phyloP scores from a whole-genome alignment of 148 eudicot species.

The Silene conica region DNA sequence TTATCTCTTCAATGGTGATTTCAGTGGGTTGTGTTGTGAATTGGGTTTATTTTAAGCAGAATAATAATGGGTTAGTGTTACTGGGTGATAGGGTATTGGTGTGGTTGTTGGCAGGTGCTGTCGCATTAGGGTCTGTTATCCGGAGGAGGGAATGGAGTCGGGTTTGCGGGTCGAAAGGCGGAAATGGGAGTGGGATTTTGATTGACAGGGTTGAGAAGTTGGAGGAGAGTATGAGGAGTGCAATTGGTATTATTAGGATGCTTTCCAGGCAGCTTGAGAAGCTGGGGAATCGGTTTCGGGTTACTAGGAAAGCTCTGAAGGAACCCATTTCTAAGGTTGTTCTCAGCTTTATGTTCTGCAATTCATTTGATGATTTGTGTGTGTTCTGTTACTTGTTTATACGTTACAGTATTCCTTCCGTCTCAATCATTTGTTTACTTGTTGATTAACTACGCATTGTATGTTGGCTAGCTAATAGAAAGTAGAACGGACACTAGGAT shows the following conservation, averaged over 20 bases:
- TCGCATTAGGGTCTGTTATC: conserved; percentile 59
- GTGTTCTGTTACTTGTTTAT: too few species aligned
- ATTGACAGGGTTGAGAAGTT: conserved; percentile 76
- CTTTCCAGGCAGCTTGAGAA: conserved; percentile 90
- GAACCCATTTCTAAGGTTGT: conserved; percentile 77
- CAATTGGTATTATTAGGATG: conserved; percentile 49
- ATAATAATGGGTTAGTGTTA: conserved; percentile 35
- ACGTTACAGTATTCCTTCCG: too few species aligned
- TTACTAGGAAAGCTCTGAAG: conserved; percentile 64
- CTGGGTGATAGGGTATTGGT: conserved; percentile 47
- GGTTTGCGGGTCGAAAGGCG: conserved; percentile 41
- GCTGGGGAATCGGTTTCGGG: conserved; percentile 82
- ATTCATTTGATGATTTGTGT: background rate
- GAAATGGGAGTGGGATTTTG: conserved; percentile 47
- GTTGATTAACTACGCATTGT: too few species aligned
- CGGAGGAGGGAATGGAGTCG: conserved; percentile 78
- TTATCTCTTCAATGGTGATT: conserved; percentile 48
- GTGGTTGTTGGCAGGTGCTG: conserved; percentile 53
- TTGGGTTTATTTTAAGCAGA: conserved; percentile 30
- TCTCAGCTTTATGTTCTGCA: background rate
- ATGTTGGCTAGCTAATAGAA: too few species aligned
- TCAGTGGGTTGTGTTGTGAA: conserved; percentile 43
- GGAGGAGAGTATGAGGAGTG: conserved; percentile 70
- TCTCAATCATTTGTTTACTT: background rate
- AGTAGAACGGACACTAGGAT: too few species aligned